Conservation (phyloP, 176 grass and related monocot genomes). For the Avena atlantica region DNA sequence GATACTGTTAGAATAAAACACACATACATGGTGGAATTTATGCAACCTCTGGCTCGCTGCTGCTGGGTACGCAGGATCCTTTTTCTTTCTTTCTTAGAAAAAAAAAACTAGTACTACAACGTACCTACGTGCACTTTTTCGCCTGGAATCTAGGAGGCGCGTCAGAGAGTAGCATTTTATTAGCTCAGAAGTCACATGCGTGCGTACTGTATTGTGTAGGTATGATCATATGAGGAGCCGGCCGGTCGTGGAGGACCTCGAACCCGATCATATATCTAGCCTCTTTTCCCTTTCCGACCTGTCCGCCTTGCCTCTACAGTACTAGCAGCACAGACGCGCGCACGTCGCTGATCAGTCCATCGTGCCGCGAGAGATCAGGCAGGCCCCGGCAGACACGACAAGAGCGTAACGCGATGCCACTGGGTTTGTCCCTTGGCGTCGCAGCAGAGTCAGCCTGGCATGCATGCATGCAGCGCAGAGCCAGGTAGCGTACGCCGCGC, state of each 20-base stretch:
- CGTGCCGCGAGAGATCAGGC: background rate
- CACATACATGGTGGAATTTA: too few relatives aligned
- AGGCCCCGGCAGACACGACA: background rate
- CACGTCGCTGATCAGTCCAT: slow-evolving; percentile 6
- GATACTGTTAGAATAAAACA: too few relatives aligned
- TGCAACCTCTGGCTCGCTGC: too few relatives aligned
- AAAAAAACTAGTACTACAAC: background rate
- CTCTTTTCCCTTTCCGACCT: background rate
- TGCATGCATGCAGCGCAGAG: background rate
- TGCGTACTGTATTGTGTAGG: background rate
- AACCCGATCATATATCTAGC: background rate
- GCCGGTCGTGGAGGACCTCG: background rate
- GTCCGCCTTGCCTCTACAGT: slow-evolving; percentile 5
- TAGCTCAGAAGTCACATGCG: background rate
- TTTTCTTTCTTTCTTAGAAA: background rate
- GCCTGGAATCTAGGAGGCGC: background rate
- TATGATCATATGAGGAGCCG: background rate
- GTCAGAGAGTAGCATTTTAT: background rate
- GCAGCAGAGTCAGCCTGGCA: background rate
- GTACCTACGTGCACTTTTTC: background rate
- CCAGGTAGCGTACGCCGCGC: background rate
- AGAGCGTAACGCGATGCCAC: background rate
- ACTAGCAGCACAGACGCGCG: background rate
- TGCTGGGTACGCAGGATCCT: too few relatives aligned
- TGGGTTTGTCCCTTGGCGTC: background rate